Evolutionary conservation across 345 rosid species (phyloP), one percentile per base, ranked within the genome.

Genomic region (Citrus reticulata): DNA sequence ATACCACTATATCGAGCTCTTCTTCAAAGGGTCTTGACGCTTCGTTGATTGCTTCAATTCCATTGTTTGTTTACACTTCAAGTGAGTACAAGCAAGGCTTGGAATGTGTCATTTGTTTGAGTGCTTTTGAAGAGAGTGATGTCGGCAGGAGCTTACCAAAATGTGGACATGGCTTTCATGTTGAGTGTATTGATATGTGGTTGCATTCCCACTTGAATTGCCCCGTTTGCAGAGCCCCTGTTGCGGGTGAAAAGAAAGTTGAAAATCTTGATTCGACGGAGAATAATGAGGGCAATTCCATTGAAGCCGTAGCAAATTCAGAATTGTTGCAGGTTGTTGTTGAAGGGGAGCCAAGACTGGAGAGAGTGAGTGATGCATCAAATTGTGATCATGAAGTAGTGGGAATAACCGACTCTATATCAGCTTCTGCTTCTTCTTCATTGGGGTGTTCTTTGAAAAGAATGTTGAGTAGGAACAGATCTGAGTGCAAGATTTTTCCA

Each of bases 161-260:
- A 2, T 95, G 98, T 42, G 91, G 91, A 24, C 98, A 95, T 76
- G 80, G 81, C 42, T 95, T 95, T 76, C 98, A 93, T 54, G 88
- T 91, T 27, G 93, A 91, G 74, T 95, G 98, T 71, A 89, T 95
- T 55, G 97, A 93, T 35, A 93, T 85, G 90, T 95, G 98, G 98
- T 74, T 95, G 73, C 81, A 82, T 29, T 91, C 93, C 74, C 93
- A 92, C 74, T 74, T 89, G 1, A 91, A 81, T 57, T 94, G 98
- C 67, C 98, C 98, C 66, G 82, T 87, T 39, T 94, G 98, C 80
- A 81, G 98, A 76, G 86, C 86, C 76, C 82, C 86, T 66, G 82
- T 84, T 13, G 74, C 78, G 6, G 78, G 34, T 46, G 86, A 68
- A 9, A 79, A 66, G 10, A 78, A 10, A 73, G 63, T 32, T 42